Evolutionary conservation across 257 asterid genomes (phyloP).

Genomic region (Nicotiana undulata): DNA sequence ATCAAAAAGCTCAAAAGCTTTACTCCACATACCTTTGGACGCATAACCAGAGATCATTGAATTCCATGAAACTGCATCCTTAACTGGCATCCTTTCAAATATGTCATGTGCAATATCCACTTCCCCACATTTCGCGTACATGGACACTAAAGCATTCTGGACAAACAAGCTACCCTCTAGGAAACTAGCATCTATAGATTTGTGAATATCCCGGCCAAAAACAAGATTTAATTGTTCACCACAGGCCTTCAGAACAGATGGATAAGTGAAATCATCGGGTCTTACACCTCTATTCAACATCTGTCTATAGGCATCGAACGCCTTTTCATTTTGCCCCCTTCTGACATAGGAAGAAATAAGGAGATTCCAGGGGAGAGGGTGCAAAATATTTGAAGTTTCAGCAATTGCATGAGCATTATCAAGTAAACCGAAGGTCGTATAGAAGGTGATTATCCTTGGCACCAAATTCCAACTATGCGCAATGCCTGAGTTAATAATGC

Average conservation of each 20-base stretch:
- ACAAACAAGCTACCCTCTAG: conserved; percentile 51
- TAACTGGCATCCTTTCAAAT: conserved; percentile 52
- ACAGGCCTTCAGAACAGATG: conserved; percentile 83
- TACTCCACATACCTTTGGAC: conserved; percentile 57
- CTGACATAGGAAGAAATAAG: conserved; percentile 61
- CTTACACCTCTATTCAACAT: conserved; percentile 44
- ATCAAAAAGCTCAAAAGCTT: conserved; percentile 65
- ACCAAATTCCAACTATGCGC: conserved; percentile 37
- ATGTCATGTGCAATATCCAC: conserved; percentile 47
- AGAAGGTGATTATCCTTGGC: conserved; percentile 54
- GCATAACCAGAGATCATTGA: conserved; percentile 70
- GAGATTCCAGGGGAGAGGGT: conserved; percentile 75
- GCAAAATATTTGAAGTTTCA: conserved; percentile 33
- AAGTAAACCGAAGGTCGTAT: conserved; percentile 38
- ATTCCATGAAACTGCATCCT: conserved; percentile 80
- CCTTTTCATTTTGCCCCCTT: conserved; percentile 36
- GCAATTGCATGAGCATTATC: conserved; percentile 41
- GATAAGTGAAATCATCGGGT: conserved; percentile 68
- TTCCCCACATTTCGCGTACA: conserved; percentile 84
- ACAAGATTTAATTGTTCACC: conserved; percentile 57
- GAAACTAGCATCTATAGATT: conserved; percentile 36
- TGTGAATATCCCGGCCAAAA: conserved; percentile 58
- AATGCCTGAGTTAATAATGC: conserved; percentile 49
- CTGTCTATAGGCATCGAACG: conserved; percentile 41
- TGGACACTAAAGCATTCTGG: conserved; percentile 76